Evolutionary conservation across 371 early-diverging fungal genomes (phyloP).

Genomic region (Agmasoma carcini): DNA sequence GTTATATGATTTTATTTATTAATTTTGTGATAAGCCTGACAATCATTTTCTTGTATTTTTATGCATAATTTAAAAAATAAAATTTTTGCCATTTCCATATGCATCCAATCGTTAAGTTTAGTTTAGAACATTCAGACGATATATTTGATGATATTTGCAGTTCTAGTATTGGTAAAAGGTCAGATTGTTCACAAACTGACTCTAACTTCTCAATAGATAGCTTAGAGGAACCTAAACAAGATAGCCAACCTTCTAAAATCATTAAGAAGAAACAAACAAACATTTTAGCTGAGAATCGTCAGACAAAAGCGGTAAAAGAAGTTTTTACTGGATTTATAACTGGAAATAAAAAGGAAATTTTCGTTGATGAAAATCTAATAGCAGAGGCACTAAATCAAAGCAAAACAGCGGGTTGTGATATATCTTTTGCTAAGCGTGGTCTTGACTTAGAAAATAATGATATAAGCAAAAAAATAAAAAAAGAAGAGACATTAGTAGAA

Average conservation of each 20-base stretch:
- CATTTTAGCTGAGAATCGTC: not conserved
- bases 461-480: slow-evolving; percentile 2
- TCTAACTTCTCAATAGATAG: too few species aligned
- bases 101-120: too few species aligned
- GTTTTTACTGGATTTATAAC: slow-evolving; percentile 34
- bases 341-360: slow-evolving; percentile 33
- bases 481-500: not conserved
- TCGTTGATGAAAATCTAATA: slow-evolving; percentile 9
- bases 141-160: too few species aligned
- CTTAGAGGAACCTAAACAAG: not conserved
- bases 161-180: too few species aligned
- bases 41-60: too few species aligned
- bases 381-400: not conserved
- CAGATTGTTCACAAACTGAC: too few species aligned
- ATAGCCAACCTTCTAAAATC: not conserved
- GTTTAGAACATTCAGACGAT: too few species aligned
- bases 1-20: too few species aligned
- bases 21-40: too few species aligned
- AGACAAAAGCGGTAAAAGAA: not conserved
- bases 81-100: too few species aligned
- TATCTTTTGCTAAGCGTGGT: not conserved
- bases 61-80: too few species aligned
- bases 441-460: not conserved
- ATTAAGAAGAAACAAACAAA: not conserved
- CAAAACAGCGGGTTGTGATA: not conserved